Conservation (phyloP, 2,329 filamentous ascomycete genomes). For the Cladophialophora chaetospira region DNA sequence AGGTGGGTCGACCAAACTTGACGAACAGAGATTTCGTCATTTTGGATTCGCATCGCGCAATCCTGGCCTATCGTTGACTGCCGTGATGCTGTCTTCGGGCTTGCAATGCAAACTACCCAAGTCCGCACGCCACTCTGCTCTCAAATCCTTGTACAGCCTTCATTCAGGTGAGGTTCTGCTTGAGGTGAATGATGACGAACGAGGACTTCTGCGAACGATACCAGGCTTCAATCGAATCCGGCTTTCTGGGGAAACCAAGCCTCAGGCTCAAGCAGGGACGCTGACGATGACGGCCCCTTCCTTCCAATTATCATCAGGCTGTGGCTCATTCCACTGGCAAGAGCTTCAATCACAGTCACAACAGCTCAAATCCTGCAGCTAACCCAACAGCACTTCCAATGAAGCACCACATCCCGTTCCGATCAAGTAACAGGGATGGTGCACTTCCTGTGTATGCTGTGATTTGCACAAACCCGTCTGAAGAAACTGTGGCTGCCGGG, state of each 20-base stretch:
- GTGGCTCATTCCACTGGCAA: background rate
- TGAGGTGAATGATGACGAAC: background rate
- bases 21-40: too few species aligned
- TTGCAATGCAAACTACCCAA: background rate
- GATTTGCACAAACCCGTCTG: background rate
- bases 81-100: too few species aligned
- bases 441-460: background rate
- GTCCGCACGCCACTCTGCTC: background rate
- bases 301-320: background rate
- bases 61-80: too few species aligned
- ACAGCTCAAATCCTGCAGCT: background rate
- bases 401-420: background rate
- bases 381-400: background rate
- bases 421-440: background rate
- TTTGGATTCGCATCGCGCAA: too few species aligned
- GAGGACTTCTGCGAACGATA: background rate
- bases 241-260: background rate
- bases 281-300: background rate
- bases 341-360: background rate
- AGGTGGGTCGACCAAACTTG: too few species aligned
- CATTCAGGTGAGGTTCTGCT: background rate
- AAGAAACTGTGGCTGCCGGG: background rate
- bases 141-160: background rate
- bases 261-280: background rate
- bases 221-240: background rate